A percentile compares a stretch with the other conserved stretches of the same genome.
Conservation (phyloP, 306 rosid genomes). For the Rosa lucieae region DNA sequence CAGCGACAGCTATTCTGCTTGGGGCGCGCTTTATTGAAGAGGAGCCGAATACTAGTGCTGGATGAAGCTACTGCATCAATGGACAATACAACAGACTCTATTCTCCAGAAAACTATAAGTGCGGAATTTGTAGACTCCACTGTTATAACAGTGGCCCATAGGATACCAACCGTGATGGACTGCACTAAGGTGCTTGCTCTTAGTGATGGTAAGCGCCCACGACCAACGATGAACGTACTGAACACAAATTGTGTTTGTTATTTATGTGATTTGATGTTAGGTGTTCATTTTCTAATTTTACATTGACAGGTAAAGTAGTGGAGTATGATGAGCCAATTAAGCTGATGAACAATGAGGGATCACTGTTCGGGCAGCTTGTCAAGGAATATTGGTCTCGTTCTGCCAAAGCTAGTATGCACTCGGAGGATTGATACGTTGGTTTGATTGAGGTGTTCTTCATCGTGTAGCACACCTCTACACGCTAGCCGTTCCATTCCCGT, state of each 20-base stretch:
- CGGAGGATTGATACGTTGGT: not conserved
- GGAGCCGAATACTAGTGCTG: slow-evolving; percentile 32
- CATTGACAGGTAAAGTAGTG: slow-evolving; percentile 27
- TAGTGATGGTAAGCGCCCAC: slow-evolving; percentile 26
- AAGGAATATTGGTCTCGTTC: slow-evolving; percentile 37
- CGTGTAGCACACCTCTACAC: not conserved
- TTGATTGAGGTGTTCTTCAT: not conserved
- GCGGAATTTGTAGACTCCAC: slow-evolving; percentile 31
- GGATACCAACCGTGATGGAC: slow-evolving; percentile 41
- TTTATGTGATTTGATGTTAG: too few species aligned
- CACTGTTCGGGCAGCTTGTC: slow-evolving; percentile 25
- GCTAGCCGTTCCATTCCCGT: not conserved
- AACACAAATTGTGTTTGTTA: not conserved
- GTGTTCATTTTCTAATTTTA: not conserved
- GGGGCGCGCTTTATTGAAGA: slow-evolving; percentile 36
- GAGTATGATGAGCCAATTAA: slow-evolving; percentile 31
- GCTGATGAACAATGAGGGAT: slow-evolving; percentile 27
- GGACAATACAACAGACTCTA: slow-evolving; percentile 33
- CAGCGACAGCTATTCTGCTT: slow-evolving; percentile 36
- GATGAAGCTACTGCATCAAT: slow-evolving; percentile 44
- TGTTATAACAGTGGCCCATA: slow-evolving; percentile 35
- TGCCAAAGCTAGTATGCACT: not conserved
- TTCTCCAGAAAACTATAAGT: slow-evolving; percentile 31
- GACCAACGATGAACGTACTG: not conserved
- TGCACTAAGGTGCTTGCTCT: slow-evolving; percentile 31